A percentile compares a stretch with the other conserved stretches of the same genome.
phyloP scores from a whole-genome alignment of 495 filamentous ascomycete species.

The Daldinia childiae region DNA sequence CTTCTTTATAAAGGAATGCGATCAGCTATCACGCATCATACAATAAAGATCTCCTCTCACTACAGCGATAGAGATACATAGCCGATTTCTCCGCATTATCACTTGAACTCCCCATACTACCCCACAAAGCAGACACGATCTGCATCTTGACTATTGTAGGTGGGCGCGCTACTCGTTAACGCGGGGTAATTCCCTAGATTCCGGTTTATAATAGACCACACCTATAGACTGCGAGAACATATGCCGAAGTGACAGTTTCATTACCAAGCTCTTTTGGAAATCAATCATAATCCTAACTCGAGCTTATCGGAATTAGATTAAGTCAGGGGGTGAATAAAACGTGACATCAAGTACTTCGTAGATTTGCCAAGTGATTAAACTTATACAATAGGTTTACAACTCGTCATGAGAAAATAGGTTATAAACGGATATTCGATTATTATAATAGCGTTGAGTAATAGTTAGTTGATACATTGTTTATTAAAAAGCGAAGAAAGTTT shows the following conservation, averaged over 20 bases:
- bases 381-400: no score
- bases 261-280: not conserved
- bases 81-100: conserved; percentile 34
- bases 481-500: no score
- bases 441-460: no score
- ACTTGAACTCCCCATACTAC: conserved; percentile 1
- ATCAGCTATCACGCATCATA: not conserved
- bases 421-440: no score
- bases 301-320: no score
- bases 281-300: not conserved
- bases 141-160: not conserved
- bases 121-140: conserved; percentile 13
- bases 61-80: not conserved
- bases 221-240: not conserved
- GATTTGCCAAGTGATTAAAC: no score
- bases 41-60: not conserved
- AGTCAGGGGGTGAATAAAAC: no score
- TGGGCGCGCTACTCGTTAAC: not conserved
- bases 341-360: no score
- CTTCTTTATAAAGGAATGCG: not conserved
- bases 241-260: conserved; percentile 1
- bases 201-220: not conserved
- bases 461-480: no score
- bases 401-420: no score
- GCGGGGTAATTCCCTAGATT: conserved; percentile 31